Percentiles rank a stretch among this genome's conserved stretches.
These are phyloP conservation scores for Solanum ossicruentum DNA, from an alignment of 257 asterid species.

Conservation along the genomic window DNA sequence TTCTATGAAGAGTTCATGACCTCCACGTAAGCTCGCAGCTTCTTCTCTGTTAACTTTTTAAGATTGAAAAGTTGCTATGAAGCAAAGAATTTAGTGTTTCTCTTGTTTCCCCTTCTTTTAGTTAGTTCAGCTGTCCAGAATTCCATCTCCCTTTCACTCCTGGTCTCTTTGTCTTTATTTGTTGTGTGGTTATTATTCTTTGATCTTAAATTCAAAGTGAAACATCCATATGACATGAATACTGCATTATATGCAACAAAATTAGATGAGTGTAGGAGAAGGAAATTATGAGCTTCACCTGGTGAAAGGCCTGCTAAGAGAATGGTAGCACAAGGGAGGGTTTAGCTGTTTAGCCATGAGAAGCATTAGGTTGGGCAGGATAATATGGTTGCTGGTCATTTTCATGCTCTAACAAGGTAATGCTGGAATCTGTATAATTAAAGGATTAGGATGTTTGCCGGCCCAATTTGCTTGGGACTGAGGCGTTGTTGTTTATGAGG, in stretches of 20 bases:
- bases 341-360: neutral
- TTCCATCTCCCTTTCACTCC: neutral
- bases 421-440: neutral
- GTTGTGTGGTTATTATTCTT: neutral
- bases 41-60: neutral
- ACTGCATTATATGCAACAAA: neutral
- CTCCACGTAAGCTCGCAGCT: constrained; percentile 70
- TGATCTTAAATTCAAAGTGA: neutral
- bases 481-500: neutral
- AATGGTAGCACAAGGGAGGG: neutral
- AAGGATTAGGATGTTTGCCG: neutral
- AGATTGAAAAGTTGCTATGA: neutral
- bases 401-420: neutral
- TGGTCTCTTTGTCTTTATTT: neutral
- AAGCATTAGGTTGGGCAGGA: neutral
- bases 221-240: neutral
- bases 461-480: neutral
- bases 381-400: neutral
- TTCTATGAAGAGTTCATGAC: constrained; percentile 91
- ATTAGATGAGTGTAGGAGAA: neutral
- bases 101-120: neutral
- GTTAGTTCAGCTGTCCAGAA: neutral
- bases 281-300: neutral
- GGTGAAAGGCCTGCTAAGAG: neutral
- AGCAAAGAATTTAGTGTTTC: neutral